phyloP scores from a whole-genome alignment of 768 basidiomycete species.

The Tylopilus plumbeoviolaceoides region DNA sequence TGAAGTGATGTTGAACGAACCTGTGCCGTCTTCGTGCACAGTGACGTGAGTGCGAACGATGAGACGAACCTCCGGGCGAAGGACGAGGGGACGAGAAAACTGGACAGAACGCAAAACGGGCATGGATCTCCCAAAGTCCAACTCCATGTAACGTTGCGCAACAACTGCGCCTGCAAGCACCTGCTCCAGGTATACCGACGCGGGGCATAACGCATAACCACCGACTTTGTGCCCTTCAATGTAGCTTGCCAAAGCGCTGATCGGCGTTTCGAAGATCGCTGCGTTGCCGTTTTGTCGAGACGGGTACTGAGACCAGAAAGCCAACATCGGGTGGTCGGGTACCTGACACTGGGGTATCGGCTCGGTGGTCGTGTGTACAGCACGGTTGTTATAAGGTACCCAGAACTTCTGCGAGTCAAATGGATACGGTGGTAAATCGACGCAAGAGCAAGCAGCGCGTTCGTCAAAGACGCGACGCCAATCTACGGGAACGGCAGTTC shows the following conservation, averaged over 20 bases:
- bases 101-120: slow-evolving; percentile 40
- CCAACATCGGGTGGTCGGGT: slow-evolving; percentile 35
- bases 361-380: background rate
- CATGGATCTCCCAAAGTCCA: slow-evolving; percentile 31
- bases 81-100: slow-evolving; percentile 55
- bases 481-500: slow-evolving; percentile 35
- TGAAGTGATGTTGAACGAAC: slow-evolving; percentile 48
- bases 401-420: slow-evolving; percentile 55
- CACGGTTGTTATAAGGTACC: slow-evolving; percentile 43
- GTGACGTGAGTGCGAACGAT: slow-evolving; percentile 39
- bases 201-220: slow-evolving; percentile 56
- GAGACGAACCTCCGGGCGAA: slow-evolving; percentile 30
- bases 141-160: slow-evolving; percentile 29
- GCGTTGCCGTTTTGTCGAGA: slow-evolving; percentile 28
- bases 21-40: slow-evolving; percentile 32
- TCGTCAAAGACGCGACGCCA: slow-evolving; percentile 57
- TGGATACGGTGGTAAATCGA: slow-evolving; percentile 62
- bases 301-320: slow-evolving; percentile 42
- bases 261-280: slow-evolving; percentile 54
- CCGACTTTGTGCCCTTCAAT: slow-evolving; percentile 59
- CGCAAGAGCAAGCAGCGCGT: slow-evolving; percentile 36
- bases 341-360: slow-evolving; percentile 1
- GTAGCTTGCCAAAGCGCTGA: slow-evolving; percentile 37
- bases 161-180: slow-evolving; percentile 44
- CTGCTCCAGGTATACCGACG: slow-evolving; percentile 61